Base-by-base conservation (phyloP, 805 yeast species). In the Sungouiozyma ichnusensis region DNA sequence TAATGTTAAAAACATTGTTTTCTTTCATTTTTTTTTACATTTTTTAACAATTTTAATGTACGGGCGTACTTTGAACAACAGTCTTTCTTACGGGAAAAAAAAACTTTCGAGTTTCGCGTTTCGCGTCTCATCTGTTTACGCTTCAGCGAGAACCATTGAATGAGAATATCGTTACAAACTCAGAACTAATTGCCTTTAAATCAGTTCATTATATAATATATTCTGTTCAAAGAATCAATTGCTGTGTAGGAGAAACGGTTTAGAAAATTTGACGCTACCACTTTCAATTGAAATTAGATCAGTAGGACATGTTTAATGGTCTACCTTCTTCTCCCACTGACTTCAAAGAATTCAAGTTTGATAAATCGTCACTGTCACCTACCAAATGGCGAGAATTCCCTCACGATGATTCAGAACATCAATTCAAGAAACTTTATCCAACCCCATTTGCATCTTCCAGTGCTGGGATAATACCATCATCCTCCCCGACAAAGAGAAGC, bases 391-490 rank as follows among this genome's bases (percentile, higher is more conserved):
- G 20, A 39, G 38, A 18, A 20, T 18, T 16, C 8, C 36, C 13
- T n/a, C n/a, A 33, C 6, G 19, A 33, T 33, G n/a, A 35, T 35
- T 15, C 3, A 35, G 20, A 9, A 4, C 11, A 38, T 14, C 16
- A 39, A 7, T 7, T 20, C 16, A 27, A 32, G 20, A 38, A 6
- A 6, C 20, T 16, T 8, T 78, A 77, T 51, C 85, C 85, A 11
- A 81, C 87, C 1, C 90, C 90, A 16, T 74, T 77, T 49, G 87
- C 90, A 0, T 79, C 86, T 1, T 74, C 79, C 1, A 69, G 76
- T 5, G 51, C 65, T 5, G 77, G 75, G 15, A 52, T 61, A 27
- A 59, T 65, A 2, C 19, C 34, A n/a, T 18, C 35, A 5, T 63
- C 71, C 1, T 64, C 71, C 2, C 69, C 64, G 6, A 42, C 52